Conservation (phyloP, 192 early-diverging fungal species). For the Jimgerdemannia flammicorona region DNA sequence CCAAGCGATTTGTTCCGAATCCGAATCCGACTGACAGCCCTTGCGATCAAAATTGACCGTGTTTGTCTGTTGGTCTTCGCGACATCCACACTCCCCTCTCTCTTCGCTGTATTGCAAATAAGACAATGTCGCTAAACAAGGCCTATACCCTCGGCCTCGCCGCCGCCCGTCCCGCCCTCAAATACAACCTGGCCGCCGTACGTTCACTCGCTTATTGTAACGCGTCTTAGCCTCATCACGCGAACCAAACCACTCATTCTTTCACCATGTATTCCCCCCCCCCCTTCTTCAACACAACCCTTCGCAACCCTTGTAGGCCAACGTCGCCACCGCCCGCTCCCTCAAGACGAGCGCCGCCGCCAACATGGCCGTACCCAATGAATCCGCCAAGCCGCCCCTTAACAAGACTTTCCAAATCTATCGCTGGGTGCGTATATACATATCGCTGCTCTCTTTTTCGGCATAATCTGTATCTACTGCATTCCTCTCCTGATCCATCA, state of each 20-base stretch:
- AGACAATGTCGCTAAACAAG: background rate
- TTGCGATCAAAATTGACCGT: no score
- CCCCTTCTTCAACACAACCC: background rate
- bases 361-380: constrained; percentile 28
- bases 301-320: background rate
- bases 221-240: background rate
- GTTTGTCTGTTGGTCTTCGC: background rate
- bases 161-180: background rate
- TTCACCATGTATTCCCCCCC: no score
- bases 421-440: constrained; percentile 72
- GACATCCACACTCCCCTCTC: background rate
- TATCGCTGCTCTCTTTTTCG: background rate
- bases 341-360: constrained; percentile 41
- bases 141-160: background rate
- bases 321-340: constrained; percentile 20
- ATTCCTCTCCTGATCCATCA: background rate
- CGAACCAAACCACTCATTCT: no score
- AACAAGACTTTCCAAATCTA: constrained; percentile 94
- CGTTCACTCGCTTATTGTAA: background rate
- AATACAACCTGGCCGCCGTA: background rate
- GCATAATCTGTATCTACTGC: no score
- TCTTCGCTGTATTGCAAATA: background rate
- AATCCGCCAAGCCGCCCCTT: constrained; percentile 50
- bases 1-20: no score
- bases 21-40: no score